These are phyloP conservation scores for Paradendryphiella salina DNA, from an alignment of 2,329 filamentous ascomycete genomes.

Conservation along the genomic window DNA sequence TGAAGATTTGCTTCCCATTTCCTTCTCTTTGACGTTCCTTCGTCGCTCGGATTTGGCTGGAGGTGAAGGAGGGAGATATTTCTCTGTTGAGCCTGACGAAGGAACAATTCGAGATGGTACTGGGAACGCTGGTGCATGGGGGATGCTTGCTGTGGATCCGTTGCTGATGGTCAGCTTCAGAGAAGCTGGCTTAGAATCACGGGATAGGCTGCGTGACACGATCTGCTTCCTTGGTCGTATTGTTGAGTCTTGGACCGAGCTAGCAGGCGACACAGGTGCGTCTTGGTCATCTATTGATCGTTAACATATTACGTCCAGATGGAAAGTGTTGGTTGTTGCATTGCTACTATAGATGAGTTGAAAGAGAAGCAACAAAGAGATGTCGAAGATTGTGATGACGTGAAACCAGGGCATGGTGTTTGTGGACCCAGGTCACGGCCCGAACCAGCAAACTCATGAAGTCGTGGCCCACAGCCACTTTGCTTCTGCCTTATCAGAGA, in stretches of 20 bases:
- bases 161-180: slow-evolving; percentile 43
- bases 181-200: slow-evolving; percentile 42
- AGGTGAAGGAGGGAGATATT: slow-evolving; percentile 42
- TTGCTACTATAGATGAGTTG: not conserved
- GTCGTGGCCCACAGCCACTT: not conserved
- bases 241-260: slow-evolving; percentile 24
- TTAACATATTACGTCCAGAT: slow-evolving; percentile 3
- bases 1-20: slow-evolving; percentile 31
- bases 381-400: slow-evolving; percentile 1
- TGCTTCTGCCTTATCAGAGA: not conserved
- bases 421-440: slow-evolving; percentile 1
- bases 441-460: slow-evolving; percentile 1
- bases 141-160: slow-evolving; percentile 44
- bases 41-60: slow-evolving; percentile 40
- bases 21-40: slow-evolving; percentile 14
- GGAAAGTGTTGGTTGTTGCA: not conserved
- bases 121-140: slow-evolving; percentile 27
- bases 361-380: not conserved
- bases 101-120: slow-evolving; percentile 13
- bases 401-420: slow-evolving; percentile 7
- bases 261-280: slow-evolving; percentile 13
- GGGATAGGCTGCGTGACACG: slow-evolving; percentile 39
- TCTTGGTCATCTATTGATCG: slow-evolving; percentile 18
- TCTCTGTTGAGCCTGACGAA: slow-evolving; percentile 23
- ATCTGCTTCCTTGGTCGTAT: slow-evolving; percentile 33